Percentiles rank a stretch among this genome's conserved stretches.
phyloP scores from a whole-genome alignment of 192 early-diverging fungal genomes.

The Mortierella hygrophila region DNA sequence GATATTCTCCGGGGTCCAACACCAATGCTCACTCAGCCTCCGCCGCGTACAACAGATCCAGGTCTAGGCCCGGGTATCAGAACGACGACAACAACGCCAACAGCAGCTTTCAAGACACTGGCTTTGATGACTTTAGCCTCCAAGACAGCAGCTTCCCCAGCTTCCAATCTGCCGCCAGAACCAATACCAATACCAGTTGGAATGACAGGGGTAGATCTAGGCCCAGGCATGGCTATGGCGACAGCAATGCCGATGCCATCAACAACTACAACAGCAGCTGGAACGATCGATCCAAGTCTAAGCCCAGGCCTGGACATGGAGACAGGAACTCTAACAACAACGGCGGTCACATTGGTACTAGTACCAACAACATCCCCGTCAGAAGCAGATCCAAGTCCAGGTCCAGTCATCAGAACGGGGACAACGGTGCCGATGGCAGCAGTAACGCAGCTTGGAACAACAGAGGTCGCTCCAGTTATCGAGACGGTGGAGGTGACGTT shows the following conservation, averaged over 20 bases:
- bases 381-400: not conserved
- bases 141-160: too few relatives aligned
- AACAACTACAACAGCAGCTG: not conserved
- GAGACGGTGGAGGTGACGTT: not conserved
- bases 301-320: not conserved
- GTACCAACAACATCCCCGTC: not conserved
- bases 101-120: not conserved
- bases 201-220: not conserved
- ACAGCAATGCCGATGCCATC: constrained; percentile 14
- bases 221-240: constrained; percentile 21
- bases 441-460: not conserved
- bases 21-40: not conserved
- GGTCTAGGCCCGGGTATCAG: not conserved
- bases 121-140: too few relatives aligned
- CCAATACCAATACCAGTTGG: not conserved
- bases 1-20: not conserved
- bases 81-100: not conserved
- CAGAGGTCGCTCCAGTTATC: not conserved
- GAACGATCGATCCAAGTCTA: not conserved
- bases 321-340: not conserved
- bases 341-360: not conserved
- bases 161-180: too few relatives aligned
- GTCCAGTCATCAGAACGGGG: not conserved
- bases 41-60: not conserved
- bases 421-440: too few relatives aligned